Percentiles rank a stretch among this genome's conserved stretches.
Evolutionary conservation across 2,329 filamentous ascomycete genomes (phyloP).

Genomic region (Cladophialophora immunda): DNA sequence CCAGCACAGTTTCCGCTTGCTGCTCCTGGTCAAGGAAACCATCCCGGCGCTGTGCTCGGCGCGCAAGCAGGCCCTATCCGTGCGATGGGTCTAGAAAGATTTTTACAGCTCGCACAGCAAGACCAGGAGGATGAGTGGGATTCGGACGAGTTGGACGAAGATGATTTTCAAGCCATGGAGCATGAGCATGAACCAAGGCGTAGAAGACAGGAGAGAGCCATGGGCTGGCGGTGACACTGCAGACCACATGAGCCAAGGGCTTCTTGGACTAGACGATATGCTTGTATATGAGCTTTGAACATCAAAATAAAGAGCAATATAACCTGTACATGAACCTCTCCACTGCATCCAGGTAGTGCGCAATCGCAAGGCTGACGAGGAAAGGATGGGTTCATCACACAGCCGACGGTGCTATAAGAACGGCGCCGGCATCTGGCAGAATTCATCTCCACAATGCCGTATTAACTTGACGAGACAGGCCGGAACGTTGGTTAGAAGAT

Average conservation of each 20-base stretch:
- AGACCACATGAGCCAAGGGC: not conserved
- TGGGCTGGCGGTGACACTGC: slow-evolving; percentile 22
- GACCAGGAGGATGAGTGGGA: slow-evolving; percentile 69
- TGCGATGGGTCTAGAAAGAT: slow-evolving; percentile 56
- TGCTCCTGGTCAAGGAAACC: slow-evolving; percentile 39
- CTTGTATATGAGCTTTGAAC: not conserved
- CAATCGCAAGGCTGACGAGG: not conserved
- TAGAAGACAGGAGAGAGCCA: not conserved
- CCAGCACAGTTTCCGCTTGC: slow-evolving; percentile 28
- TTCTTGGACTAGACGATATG: not conserved
- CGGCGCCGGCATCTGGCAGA: too few relatives aligned
- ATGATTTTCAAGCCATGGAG: slow-evolving; percentile 22
- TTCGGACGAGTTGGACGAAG: slow-evolving; percentile 64
- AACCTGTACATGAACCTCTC: not conserved
- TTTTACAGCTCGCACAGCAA: slow-evolving; percentile 60
- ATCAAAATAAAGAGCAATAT: not conserved
- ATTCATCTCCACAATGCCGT: too few relatives aligned
- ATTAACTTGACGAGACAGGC: too few relatives aligned
- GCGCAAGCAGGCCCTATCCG: slow-evolving; percentile 31
- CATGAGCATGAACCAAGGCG: slow-evolving; percentile 13
- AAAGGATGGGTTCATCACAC: too few relatives aligned
- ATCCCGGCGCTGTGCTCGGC: slow-evolving; percentile 14
- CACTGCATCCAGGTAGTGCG: not conserved
- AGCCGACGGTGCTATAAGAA: too few relatives aligned
- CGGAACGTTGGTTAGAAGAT: too few relatives aligned